phyloP scores from a whole-genome alignment of 805 yeast genomes.

The Lipomyces kockii region DNA sequence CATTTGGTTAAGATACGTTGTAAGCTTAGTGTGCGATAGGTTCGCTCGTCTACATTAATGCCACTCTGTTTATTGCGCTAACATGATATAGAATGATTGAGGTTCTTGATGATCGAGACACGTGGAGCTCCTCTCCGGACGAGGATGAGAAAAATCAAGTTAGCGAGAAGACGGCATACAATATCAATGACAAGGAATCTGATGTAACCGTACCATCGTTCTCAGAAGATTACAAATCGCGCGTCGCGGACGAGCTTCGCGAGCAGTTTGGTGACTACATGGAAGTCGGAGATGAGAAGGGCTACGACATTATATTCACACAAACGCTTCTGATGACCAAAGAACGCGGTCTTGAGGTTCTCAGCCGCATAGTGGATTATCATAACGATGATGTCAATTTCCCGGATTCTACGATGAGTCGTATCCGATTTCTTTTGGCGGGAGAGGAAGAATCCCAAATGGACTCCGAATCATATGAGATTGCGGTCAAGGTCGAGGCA shows the following conservation, averaged over 20 bases:
- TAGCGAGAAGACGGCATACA: background rate
- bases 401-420: conserved; percentile 46
- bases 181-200: background rate
- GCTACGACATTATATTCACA: background rate
- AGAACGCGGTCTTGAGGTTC: conserved; percentile 14
- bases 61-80: background rate
- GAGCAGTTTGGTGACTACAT: background rate
- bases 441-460: conserved; percentile 36
- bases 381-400: conserved; percentile 54
- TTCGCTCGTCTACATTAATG: background rate
- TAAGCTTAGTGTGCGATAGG: background rate
- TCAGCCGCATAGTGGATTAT: conserved; percentile 37
- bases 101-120: background rate
- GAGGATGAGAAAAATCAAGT: background rate
- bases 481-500: conserved; percentile 47
- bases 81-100: background rate
- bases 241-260: background rate
- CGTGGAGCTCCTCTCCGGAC: background rate
- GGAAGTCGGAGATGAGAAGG: background rate
- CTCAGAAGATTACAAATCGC: background rate
- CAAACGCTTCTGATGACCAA: conserved; percentile 3
- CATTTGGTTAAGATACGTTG: too few relatives aligned
- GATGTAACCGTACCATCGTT: background rate
- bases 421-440: conserved; percentile 42
- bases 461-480: conserved; percentile 15